Conservation (phyloP, 2,329 filamentous ascomycete genomes). For the Cladosporium cucumerinum region DNA sequence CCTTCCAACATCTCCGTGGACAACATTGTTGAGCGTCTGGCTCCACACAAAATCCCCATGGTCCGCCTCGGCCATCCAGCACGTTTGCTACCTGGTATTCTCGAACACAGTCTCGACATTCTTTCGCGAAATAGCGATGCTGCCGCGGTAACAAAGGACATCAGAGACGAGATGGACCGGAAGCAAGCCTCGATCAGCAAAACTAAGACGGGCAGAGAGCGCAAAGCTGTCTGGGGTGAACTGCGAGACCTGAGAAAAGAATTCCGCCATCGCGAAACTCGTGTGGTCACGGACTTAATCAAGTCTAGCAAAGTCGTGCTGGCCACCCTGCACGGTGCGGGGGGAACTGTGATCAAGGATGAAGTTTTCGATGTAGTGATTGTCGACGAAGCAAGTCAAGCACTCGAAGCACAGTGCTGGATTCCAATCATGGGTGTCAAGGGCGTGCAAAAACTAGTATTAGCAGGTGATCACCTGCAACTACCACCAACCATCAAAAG, state of each 20-base stretch:
- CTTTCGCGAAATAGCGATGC: slow-evolving; percentile 88
- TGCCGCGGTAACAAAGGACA: slow-evolving; percentile 82
- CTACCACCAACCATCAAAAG: slow-evolving; percentile 87
- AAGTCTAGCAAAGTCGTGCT: slow-evolving; percentile 80
- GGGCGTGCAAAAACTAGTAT: slow-evolving; percentile 74
- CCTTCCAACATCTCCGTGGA: slow-evolving; percentile 97
- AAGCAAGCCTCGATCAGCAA: slow-evolving; percentile 88
- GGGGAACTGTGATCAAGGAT: slow-evolving; percentile 74
- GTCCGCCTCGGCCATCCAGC: slow-evolving; percentile 91
- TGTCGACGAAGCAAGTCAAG: slow-evolving; percentile 94
- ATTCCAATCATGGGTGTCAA: slow-evolving; percentile 68
- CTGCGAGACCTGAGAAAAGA: slow-evolving; percentile 83
- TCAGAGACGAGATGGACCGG: slow-evolving; percentile 86
- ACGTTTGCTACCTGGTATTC: slow-evolving; percentile 78
- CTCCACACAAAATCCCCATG: slow-evolving; percentile 79
- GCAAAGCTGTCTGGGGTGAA: slow-evolving; percentile 77
- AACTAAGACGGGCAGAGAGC: slow-evolving; percentile 74
- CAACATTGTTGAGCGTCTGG: slow-evolving; percentile 91
- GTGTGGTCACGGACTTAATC: slow-evolving; percentile 74
- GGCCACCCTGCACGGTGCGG: slow-evolving; percentile 87
- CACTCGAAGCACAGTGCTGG: slow-evolving; percentile 96
- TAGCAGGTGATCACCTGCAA: slow-evolving; percentile 92
- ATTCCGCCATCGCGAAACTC: slow-evolving; percentile 77
- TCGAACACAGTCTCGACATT: slow-evolving; percentile 87
- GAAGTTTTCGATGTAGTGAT: slow-evolving; percentile 90